phyloP scores from a whole-genome alignment of 257 asterid genomes.

The Cruciata laevipes region DNA sequence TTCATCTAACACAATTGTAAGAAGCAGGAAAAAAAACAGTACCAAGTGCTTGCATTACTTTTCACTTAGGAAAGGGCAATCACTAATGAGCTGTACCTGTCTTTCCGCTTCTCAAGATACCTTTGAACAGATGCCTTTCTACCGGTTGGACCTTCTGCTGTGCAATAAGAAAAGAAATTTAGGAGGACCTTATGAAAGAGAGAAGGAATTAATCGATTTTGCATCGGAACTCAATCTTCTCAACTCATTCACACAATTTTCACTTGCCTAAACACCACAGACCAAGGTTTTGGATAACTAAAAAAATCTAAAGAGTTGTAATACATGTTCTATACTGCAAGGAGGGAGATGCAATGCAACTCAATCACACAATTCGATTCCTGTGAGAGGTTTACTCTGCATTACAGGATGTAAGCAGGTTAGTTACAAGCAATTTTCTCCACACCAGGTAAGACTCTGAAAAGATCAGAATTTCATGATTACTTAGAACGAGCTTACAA shows the following conservation, averaged over 20 bases:
- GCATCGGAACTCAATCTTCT: not conserved
- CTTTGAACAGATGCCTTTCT: conserved; percentile 86
- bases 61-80: conserved; percentile 8
- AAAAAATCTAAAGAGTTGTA: not conserved
- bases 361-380: not conserved
- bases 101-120: conserved; percentile 90
- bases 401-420: not conserved
- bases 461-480: not conserved
- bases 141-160: conserved; percentile 64
- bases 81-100: conserved; percentile 58
- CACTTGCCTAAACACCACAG: not conserved
- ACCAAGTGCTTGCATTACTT: conserved; percentile 17
- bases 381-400: not conserved
- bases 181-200: conserved; percentile 14
- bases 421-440: not conserved
- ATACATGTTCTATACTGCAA: not conserved
- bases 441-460: not conserved
- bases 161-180: conserved; percentile 13
- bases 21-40: conserved; percentile 25
- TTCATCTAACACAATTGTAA: conserved; percentile 76
- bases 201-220: not conserved
- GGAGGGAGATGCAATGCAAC: not conserved
- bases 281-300: not conserved
- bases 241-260: not conserved
- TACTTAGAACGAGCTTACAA: not conserved